phyloP scores from a whole-genome alignment of 495 filamentous ascomycete species.

The Letharia columbiana region DNA sequence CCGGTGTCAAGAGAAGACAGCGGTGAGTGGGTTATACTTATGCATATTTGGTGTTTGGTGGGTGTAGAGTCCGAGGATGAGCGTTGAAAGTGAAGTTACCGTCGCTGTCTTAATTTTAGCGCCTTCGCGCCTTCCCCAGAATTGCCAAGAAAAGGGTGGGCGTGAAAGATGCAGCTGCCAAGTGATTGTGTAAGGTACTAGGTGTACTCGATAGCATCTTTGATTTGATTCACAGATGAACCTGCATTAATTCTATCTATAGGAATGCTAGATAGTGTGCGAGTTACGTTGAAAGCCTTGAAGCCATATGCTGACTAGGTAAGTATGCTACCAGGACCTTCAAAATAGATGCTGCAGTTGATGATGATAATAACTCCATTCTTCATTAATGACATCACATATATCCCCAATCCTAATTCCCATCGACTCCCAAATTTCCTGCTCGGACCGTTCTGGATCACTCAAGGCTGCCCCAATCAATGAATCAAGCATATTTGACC shows the following conservation, averaged over 20 bases:
- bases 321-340: background rate
- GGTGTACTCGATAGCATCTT: no score
- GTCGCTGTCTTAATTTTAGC: background rate
- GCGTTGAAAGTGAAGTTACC: background rate
- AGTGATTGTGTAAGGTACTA: no score
- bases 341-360: background rate
- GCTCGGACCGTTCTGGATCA: background rate
- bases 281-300: background rate
- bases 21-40: background rate
- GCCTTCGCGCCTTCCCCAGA: conserved; percentile 17
- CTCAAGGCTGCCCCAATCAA: background rate
- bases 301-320: background rate
- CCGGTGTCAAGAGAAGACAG: background rate
- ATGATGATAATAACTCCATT: background rate
- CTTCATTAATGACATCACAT: background rate
- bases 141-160: background rate
- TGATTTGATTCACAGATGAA: no score
- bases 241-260: background rate
- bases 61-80: background rate
- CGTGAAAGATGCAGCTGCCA: no score
- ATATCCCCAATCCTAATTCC: background rate
- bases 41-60: background rate
- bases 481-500: conserved; percentile 21
- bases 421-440: conserved; percentile 6
- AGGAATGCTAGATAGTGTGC: background rate